These are phyloP conservation scores for Alternaria burnsii DNA, from an alignment of 2,329 filamentous ascomycete species.

Conservation along the genomic window DNA sequence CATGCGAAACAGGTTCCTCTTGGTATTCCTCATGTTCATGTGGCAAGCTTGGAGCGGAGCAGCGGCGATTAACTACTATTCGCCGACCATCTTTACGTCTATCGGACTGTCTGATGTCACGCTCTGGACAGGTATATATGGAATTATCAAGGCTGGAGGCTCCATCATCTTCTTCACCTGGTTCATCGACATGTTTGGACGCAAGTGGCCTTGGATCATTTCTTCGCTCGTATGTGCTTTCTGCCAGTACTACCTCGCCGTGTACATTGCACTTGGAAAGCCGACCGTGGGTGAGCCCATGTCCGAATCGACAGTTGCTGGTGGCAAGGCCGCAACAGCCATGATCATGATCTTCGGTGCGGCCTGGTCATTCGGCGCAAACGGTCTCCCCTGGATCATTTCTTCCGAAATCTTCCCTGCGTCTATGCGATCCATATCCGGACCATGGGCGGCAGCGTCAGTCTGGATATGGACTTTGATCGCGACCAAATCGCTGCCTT, in stretches of 20 bases:
- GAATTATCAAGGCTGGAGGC: slow-evolving; percentile 48
- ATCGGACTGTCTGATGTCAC: slow-evolving; percentile 48
- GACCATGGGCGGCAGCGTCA: slow-evolving; percentile 48
- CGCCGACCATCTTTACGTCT: slow-evolving; percentile 47
- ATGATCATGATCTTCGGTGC: slow-evolving; percentile 54
- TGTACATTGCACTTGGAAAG: slow-evolving; percentile 48
- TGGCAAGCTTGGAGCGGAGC: slow-evolving; percentile 34
- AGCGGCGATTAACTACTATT: slow-evolving; percentile 50
- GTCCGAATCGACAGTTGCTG: slow-evolving; percentile 46
- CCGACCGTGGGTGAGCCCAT: slow-evolving; percentile 38
- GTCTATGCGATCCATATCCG: slow-evolving; percentile 50
- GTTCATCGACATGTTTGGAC: slow-evolving; percentile 50
- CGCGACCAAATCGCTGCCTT: slow-evolving; percentile 52
- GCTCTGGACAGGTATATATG: slow-evolving; percentile 51
- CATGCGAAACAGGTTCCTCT: slow-evolving; percentile 53
- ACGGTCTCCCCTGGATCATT: slow-evolving; percentile 56
- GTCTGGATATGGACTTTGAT: slow-evolving; percentile 53
- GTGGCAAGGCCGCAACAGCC: slow-evolving; percentile 51
- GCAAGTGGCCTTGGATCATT: slow-evolving; percentile 50
- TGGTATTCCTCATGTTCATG: slow-evolving; percentile 54
- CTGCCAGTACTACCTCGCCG: slow-evolving; percentile 51
- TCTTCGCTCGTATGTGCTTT: slow-evolving; percentile 48
- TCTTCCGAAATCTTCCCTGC: slow-evolving; percentile 55
- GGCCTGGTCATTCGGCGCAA: slow-evolving; percentile 52
- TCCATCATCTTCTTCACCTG: slow-evolving; percentile 50